A percentile compares a stretch with the other conserved stretches of the same genome.
Conservation (phyloP, 2,329 filamentous ascomycete species). For the Cordyceps cicadae region DNA sequence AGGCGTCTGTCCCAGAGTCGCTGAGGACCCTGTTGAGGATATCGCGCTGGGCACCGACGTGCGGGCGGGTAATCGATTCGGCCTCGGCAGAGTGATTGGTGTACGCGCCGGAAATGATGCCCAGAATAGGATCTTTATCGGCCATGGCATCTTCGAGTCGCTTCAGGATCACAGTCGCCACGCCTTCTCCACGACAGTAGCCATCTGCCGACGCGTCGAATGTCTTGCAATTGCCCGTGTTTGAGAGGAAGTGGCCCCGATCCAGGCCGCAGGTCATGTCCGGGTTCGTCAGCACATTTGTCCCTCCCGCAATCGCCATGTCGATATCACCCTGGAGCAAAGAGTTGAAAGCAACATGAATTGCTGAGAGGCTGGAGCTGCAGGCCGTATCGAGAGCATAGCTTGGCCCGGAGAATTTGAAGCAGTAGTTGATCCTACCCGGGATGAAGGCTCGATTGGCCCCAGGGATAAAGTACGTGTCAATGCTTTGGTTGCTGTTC, state of each 20-base stretch:
- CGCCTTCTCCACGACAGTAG: conserved; percentile 72
- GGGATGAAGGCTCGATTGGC: conserved; percentile 31
- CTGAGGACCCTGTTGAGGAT: conserved; percentile 64
- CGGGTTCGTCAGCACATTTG: conserved; percentile 67
- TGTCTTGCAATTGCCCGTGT: conserved; percentile 43
- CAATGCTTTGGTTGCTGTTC: conserved; percentile 55
- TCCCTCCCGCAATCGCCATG: conserved; percentile 65
- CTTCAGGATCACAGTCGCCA: conserved; percentile 66
- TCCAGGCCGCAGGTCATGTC: conserved; percentile 70
- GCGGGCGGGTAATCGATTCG: conserved; percentile 76
- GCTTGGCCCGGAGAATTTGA: conserved; percentile 66
- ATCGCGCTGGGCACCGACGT: conserved; percentile 65
- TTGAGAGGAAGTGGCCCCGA: conserved; percentile 68
- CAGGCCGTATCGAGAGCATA: conserved; percentile 72
- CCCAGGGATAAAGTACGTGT: conserved; percentile 44
- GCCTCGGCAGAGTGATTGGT: conserved; percentile 79
- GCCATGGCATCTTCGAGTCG: conserved; percentile 67
- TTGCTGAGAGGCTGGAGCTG: conserved; percentile 63
- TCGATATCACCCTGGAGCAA: conserved; percentile 71
- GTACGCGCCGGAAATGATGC: conserved; percentile 63
- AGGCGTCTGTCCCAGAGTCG: conserved; percentile 65
- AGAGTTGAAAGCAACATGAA: conserved; percentile 61
- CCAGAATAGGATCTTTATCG: conserved; percentile 70
- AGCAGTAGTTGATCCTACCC: conserved; percentile 68
- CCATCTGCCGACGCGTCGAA: conserved; percentile 75